Percentiles rank a stretch among this genome's conserved stretches.
phyloP scores from a whole-genome alignment of 441 rosid genomes.

The Brassica hybrid region DNA sequence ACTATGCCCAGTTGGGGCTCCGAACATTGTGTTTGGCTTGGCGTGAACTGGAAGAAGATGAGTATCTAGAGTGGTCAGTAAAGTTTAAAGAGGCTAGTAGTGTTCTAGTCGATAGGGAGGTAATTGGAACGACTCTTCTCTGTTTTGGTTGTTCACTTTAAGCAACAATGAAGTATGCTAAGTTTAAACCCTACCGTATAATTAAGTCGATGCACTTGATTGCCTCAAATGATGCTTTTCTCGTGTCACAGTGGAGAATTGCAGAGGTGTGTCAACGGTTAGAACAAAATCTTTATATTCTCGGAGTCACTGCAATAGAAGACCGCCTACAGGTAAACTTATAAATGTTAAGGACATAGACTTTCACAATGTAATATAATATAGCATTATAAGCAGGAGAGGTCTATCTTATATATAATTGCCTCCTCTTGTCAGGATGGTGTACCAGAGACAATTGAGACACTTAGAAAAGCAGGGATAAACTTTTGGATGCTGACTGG shows the following conservation, averaged over 20 bases:
- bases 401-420: not conserved
- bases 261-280: slow-evolving; percentile 97
- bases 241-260: slow-evolving; percentile 81
- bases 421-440: slow-evolving; percentile 58
- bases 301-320: slow-evolving; percentile 98
- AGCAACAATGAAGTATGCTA: slow-evolving; percentile 1
- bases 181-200: no score
- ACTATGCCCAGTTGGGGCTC: slow-evolving; percentile 90
- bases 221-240: slow-evolving; percentile 40
- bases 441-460: slow-evolving; percentile 80
- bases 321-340: slow-evolving; percentile 88
- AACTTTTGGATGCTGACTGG: slow-evolving; percentile 92
- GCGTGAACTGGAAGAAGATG: slow-evolving; percentile 87
- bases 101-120: slow-evolving; percentile 95
- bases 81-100: slow-evolving; percentile 86
- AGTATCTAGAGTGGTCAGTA: slow-evolving; percentile 88
- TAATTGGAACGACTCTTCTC: slow-evolving; percentile 44
- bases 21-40: slow-evolving; percentile 98
- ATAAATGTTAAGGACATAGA: slow-evolving; percentile 31
- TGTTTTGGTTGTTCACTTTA: slow-evolving; percentile 19
- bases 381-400: slow-evolving; percentile 1
- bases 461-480: slow-evolving; percentile 80
- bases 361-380: slow-evolving; percentile 20
- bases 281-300: slow-evolving; percentile 89
- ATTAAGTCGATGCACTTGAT: slow-evolving; percentile 1